Base-by-base conservation (phyloP, 108 stramenopile genomes). In the Aurantiochytrium sp. region DNA sequence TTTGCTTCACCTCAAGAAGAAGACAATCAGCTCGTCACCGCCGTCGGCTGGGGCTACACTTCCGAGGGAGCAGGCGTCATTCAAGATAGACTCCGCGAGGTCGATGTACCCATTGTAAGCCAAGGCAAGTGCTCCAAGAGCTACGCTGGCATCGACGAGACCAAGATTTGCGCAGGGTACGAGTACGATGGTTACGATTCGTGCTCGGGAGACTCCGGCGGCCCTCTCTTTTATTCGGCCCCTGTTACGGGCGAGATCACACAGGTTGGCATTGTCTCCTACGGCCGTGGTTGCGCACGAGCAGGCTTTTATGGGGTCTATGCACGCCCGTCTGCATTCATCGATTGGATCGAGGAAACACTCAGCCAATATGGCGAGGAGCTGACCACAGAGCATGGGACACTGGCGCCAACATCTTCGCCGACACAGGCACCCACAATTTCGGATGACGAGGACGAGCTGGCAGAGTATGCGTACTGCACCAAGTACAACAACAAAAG, bases 131-230 rank as follows among this genome's bases (percentile, higher is more conserved):
- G 76, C 76, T 6, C 45, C 45, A 16, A 47, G 51, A 12, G 10
- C 12, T 83, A 83, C 76, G 19, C 45, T 45, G 51, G 76, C 6
- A 53, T 83, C 51, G 25, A 53, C 23, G 51, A 53, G 16, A 83
- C 49, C 49, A 83, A 53, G 49, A 83, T 83, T 35, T 83, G 76
- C 51, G 76, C 76, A 21, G 76, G 76, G 23, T 83, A 83, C 76
- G 76, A 83, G 16, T 21, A 53, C 19, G 76, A 53, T 53, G 76
- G 76, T 3, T 6, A 28, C 43, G 76, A 83, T 23, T n/a, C 49
- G 6, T 83, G 76, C n/a, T 47, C 49, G 45, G 76, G 76, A 47
- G 76, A 83, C 51, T 83, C 76, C 6, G 76, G 76, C 28, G 76
- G 76, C 45, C 76, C 76, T 12, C 76, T 83, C 6, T 47, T 83